Conservation (phyloP, 768 basidiomycete species). For the Hericium erinaceus region DNA sequence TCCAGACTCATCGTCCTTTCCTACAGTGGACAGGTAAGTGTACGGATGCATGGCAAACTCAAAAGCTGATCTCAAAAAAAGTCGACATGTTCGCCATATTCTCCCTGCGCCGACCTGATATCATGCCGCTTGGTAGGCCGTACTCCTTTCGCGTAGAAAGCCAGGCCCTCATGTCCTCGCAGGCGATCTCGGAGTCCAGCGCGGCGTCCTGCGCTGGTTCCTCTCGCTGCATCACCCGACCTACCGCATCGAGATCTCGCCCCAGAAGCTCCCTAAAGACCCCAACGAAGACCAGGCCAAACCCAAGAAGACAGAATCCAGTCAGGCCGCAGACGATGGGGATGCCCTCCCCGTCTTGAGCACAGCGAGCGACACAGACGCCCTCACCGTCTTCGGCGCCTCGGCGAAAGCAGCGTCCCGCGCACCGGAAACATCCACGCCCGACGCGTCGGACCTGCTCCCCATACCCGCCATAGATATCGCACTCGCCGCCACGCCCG, state of each 20-base stretch:
- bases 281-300: constrained; percentile 6
- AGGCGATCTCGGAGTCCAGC: constrained; percentile 83
- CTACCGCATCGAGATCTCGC: constrained; percentile 39
- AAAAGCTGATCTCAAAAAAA: constrained; percentile 13
- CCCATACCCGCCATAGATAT: background rate
- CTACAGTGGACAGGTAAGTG: constrained; percentile 51
- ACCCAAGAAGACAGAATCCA: constrained; percentile 5
- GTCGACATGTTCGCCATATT: constrained; percentile 96
- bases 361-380: background rate
- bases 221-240: constrained; percentile 49
- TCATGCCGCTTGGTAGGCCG: constrained; percentile 49
- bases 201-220: constrained; percentile 62
- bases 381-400: background rate
- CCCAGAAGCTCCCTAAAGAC: constrained; percentile 33
- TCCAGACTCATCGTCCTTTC: background rate
- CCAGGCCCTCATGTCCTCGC: constrained; percentile 1
- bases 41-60: background rate
- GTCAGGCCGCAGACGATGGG: constrained; percentile 12
- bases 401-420: background rate
- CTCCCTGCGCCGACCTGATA: constrained; percentile 73
- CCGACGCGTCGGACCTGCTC: background rate
- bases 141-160: background rate
- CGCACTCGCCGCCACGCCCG: background rate
- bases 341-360: background rate
- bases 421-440: background rate